These are phyloP conservation scores for Aspergillus tubingensis DNA, from an alignment of 2,329 filamentous ascomycete species.

Conservation along the genomic window DNA sequence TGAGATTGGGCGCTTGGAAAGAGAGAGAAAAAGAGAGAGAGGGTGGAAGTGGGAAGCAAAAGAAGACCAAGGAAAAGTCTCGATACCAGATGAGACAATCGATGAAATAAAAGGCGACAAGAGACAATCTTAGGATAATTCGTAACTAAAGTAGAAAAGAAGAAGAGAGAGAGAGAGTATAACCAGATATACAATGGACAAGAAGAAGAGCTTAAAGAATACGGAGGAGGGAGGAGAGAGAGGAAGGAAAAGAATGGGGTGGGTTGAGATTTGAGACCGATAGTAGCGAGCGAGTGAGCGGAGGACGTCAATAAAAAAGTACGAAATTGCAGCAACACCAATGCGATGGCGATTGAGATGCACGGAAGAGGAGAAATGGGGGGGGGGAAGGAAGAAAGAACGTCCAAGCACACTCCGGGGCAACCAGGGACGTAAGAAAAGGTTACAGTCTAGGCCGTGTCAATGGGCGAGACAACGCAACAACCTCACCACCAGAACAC, in stretches of 20 bases:
- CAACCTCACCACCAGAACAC: too few relatives aligned
- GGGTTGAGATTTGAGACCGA: too few relatives aligned
- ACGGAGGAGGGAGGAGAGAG: background rate
- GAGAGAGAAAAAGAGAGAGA: background rate
- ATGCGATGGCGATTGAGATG: too few relatives aligned
- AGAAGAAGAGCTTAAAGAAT: background rate
- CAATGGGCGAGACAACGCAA: too few relatives aligned
- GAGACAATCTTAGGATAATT: background rate
- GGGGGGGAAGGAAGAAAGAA: too few relatives aligned
- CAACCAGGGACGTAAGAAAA: too few relatives aligned
- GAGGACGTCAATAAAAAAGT: background rate
- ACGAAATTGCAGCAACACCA: too few relatives aligned
- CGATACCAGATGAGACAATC: slow-evolving; percentile 10
- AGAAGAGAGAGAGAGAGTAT: background rate
- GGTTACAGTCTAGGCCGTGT: too few relatives aligned
- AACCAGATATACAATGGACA: slow-evolving; percentile 3
- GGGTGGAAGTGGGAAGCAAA: slow-evolving; percentile 4
- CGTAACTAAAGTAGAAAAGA: background rate
- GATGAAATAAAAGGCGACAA: slow-evolving; percentile 2
- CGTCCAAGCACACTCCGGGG: too few relatives aligned
- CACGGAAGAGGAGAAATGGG: too few relatives aligned
- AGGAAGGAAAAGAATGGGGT: too few relatives aligned
- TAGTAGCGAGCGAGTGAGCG: too few relatives aligned
- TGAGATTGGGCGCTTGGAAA: background rate
- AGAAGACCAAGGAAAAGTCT: slow-evolving; percentile 3